These are phyloP conservation scores for Zymoseptoria tritici DNA, from an alignment of 2,329 filamentous ascomycete species.

Conservation along the genomic window DNA sequence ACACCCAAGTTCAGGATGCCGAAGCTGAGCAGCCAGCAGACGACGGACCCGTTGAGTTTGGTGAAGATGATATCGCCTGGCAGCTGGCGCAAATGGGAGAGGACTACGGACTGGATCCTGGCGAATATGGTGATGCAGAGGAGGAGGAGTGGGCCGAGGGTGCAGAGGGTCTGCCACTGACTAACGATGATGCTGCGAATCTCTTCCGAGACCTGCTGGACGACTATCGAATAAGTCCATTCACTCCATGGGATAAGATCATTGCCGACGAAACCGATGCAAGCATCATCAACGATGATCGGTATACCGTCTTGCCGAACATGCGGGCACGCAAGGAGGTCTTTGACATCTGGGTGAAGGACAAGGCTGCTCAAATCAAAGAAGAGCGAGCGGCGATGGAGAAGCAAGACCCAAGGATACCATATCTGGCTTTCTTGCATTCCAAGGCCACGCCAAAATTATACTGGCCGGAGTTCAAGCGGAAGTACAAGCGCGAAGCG, in stretches of 20 bases:
- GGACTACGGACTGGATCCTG: conserved; percentile 71
- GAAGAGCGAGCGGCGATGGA: conserved; percentile 66
- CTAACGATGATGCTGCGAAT: conserved; percentile 65
- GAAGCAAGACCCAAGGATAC: conserved; percentile 74
- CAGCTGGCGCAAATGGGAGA: conserved; percentile 85
- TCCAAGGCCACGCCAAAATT: conserved; percentile 80
- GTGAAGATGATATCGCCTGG: conserved; percentile 88
- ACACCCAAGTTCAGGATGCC: conserved; percentile 40
- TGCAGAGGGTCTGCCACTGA: conserved; percentile 61
- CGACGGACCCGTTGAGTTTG: conserved; percentile 63
- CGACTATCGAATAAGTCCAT: conserved; percentile 76
- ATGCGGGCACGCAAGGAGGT: conserved; percentile 75
- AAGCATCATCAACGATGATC: conserved; percentile 71
- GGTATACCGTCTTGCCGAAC: conserved; percentile 76
- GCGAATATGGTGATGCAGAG: conserved; percentile 63
- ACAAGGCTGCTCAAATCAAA: conserved; percentile 65
- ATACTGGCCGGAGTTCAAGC: conserved; percentile 94
- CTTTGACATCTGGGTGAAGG: conserved; percentile 76
- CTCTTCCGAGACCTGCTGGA: conserved; percentile 82
- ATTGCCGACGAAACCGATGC: conserved; percentile 60
- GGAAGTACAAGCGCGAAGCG: conserved; percentile 76
- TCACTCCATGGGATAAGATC: conserved; percentile 83
- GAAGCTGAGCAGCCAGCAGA: conserved; percentile 47
- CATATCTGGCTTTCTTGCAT: conserved; percentile 74
- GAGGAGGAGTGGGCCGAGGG: conserved; percentile 58